A percentile compares a stretch with the other conserved stretches of the same genome.
Conservation (phyloP, 1,139 yeast genomes). For the Lodderomyces margitis region DNA sequence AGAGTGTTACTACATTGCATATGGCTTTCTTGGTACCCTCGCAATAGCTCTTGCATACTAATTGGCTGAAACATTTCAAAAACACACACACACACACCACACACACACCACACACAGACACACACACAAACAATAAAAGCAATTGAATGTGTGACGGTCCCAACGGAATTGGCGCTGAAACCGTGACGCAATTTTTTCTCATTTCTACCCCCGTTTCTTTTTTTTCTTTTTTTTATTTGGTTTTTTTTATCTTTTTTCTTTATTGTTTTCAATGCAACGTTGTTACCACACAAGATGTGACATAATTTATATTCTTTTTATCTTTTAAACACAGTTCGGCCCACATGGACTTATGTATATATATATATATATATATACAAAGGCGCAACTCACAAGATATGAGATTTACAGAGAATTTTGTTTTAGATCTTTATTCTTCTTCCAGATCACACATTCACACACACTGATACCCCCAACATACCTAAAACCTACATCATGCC, state of each 20-base stretch:
- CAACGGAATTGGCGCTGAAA: no score
- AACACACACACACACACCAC: no score
- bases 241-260: background rate
- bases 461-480: background rate
- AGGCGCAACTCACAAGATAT: background rate
- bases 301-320: background rate
- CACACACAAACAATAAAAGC: no score
- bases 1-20: no score
- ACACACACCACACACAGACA: no score
- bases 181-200: no score
- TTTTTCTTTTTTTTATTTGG: background rate
- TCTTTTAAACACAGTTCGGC: background rate
- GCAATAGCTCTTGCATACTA: no score
- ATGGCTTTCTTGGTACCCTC: no score
- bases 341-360: conserved; percentile 1
- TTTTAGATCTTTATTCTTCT: background rate
- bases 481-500: background rate
- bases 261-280: background rate
- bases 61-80: no score
- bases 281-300: background rate
- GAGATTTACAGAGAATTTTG: background rate
- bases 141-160: no score
- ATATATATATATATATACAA: background rate
- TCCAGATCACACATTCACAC: background rate
- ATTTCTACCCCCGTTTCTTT: background rate